Evolutionary conservation across 2,329 filamentous ascomycete genomes (phyloP).

Genomic region (Verticillium longisporum): DNA sequence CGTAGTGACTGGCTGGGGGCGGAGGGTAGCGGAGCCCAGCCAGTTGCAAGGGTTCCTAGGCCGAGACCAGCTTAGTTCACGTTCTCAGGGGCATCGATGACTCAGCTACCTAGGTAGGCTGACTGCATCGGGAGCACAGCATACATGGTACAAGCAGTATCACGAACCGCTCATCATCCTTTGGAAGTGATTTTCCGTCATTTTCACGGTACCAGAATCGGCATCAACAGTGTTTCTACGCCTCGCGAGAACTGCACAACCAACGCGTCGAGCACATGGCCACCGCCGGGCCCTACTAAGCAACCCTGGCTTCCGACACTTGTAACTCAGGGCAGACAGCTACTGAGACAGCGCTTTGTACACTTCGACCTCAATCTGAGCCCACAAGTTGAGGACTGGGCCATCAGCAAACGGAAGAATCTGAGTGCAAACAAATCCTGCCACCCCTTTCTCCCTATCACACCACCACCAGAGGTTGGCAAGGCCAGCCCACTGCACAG

Average conservation of each 20-base stretch:
- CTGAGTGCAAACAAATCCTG: conserved; percentile 42
- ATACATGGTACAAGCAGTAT: too few species aligned
- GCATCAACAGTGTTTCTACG: too few species aligned
- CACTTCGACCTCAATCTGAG: conserved; percentile 27
- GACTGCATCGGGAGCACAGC: neutral
- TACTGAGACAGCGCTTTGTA: conserved; percentile 18
- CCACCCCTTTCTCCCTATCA: conserved; percentile 53
- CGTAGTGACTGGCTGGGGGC: neutral
- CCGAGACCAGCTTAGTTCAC: neutral
- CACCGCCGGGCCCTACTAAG: too few species aligned
- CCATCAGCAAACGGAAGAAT: conserved; percentile 42
- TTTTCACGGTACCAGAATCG: too few species aligned
- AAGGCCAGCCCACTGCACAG: conserved; percentile 52
- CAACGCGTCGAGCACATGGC: too few species aligned
- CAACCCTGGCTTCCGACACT: too few species aligned
- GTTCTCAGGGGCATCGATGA: neutral
- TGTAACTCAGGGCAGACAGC: neutral
- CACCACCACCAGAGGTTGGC: conserved; percentile 58
- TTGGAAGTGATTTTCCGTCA: too few species aligned
- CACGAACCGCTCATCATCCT: too few species aligned
- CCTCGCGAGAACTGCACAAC: too few species aligned
- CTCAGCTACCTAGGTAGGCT: neutral
- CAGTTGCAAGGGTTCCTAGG: neutral
- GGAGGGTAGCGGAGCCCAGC: neutral
- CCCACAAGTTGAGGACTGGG: conserved; percentile 33